Conservation (phyloP, 2,329 filamentous ascomycete species). For the Claviceps digitariae region DNA sequence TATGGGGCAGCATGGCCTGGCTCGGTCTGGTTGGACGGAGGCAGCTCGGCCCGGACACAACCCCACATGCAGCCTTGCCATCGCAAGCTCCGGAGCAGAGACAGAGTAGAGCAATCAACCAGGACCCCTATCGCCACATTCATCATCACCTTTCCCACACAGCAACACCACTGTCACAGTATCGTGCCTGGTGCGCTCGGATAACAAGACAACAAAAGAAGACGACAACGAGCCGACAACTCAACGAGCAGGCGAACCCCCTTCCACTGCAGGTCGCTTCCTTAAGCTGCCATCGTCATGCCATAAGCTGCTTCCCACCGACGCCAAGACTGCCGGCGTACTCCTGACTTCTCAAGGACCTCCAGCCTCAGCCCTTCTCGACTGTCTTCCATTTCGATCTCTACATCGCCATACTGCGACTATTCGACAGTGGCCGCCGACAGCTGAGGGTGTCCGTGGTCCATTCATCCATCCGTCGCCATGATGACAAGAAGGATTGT, state of each 20-base stretch:
- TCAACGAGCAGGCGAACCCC: background rate
- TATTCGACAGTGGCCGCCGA: background rate
- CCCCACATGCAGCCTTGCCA: too few relatives aligned
- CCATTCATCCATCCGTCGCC: background rate
- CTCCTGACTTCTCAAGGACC: background rate
- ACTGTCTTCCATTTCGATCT: background rate
- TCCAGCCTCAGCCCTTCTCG: background rate
- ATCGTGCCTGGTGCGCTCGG: background rate
- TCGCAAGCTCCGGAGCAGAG: too few relatives aligned
- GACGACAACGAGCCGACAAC: too few relatives aligned
- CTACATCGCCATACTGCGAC: background rate
- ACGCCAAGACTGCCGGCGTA: slow-evolving; percentile 1
- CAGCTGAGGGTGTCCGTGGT: background rate
- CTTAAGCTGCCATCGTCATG: slow-evolving; percentile 1
- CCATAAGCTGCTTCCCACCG: background rate
- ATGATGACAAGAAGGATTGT: slow-evolving; percentile 26
- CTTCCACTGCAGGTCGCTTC: background rate
- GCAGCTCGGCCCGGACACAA: too few relatives aligned
- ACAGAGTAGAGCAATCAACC: too few relatives aligned
- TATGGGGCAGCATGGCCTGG: too few relatives aligned
- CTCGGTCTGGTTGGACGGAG: too few relatives aligned
- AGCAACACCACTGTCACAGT: background rate
- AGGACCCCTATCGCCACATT: background rate
- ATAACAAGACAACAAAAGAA: background rate
- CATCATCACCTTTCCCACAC: background rate